phyloP scores from a whole-genome alignment of 306 rosid genomes.

The Trifolium fragiferum region DNA sequence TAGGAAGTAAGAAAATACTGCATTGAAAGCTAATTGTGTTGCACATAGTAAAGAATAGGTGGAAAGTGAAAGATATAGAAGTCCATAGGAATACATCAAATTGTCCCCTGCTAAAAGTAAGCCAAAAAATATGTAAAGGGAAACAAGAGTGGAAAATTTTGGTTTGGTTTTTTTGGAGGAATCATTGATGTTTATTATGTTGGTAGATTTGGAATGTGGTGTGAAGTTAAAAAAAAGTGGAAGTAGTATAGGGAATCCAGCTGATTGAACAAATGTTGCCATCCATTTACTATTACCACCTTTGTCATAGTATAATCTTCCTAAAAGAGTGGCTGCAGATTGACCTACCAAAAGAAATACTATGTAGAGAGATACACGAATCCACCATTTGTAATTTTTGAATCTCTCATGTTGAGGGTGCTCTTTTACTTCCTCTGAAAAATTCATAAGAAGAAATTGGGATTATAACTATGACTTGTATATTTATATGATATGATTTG shows the following conservation, averaged over 20 bases:
- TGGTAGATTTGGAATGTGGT: constrained; percentile 24
- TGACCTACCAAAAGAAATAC: constrained; percentile 57
- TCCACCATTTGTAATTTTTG: constrained; percentile 56
- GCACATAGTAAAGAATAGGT: constrained; percentile 67
- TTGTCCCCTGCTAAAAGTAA: constrained; percentile 49
- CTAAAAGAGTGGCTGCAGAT: constrained; percentile 62
- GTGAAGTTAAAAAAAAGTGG: constrained; percentile 50
- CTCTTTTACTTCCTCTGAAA: constrained; percentile 41
- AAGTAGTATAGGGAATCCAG: constrained; percentile 65
- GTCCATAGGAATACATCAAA: constrained; percentile 72
- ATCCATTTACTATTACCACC: constrained; percentile 81
- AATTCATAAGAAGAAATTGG: not conserved
- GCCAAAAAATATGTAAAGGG: constrained; percentile 55
- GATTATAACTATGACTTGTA: not conserved
- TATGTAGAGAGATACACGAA: constrained; percentile 49
- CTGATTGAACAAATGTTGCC: constrained; percentile 71
- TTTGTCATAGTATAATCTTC: constrained; percentile 63
- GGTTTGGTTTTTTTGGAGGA: constrained; percentile 44
- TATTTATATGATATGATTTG: not conserved
- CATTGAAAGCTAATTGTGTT: constrained; percentile 70
- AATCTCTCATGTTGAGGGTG: constrained; percentile 34
- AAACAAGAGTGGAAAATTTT: constrained; percentile 27
- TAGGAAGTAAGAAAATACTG: constrained; percentile 57
- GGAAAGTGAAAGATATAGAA: constrained; percentile 63
- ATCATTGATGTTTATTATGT: not conserved